Base-by-base conservation (phyloP, 495 filamentous ascomycete genomes). In the Hyaloscypha bicolor region DNA sequence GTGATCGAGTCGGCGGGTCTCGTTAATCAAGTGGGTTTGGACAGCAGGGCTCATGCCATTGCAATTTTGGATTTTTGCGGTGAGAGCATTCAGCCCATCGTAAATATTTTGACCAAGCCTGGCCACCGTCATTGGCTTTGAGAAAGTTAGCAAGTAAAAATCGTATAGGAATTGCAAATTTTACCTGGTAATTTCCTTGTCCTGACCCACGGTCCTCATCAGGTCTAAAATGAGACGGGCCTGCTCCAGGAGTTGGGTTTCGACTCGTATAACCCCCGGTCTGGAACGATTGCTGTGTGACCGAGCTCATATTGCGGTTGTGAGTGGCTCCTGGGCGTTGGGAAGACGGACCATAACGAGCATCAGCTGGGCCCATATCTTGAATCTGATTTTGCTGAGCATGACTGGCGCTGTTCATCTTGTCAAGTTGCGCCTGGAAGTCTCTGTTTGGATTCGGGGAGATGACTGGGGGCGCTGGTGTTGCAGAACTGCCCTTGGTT, bases 61-160 rank as follows among this genome's bases (percentile, higher is more conserved):
- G 21, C 25, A 33, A 11, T 16, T 12, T 12, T 29, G n/a, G 25
- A 71, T 55, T 11, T 37, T 57, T 6, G 21, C 2, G 14, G 55
- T 35, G 25, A 68, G 11, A 9, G 65, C 60, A 9, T 12, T 30
- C 3, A 69, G 35, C 25, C 45, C n/a, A 21, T 63, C n/a, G 4
- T 55, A 30, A 39, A 64, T 53, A 45, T 56, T 42, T 29, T 33
- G 9, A 66, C 37, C 60, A 60, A 68, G 29, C 30, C 62, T 57
- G 65, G 77, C 63, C 69, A 79, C 76, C 62, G 55, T 66, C 56
- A 57, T 66, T 62, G 64, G 59, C 72, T 82, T 76, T 79, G 78
- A 80, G 72, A 78, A 21, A 1, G 32, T 42, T 52, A 45, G n/a
- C 19, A 45, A 19, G 1, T 3, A 3, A 32, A 11, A 4, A n/a